A percentile compares a stretch with the other conserved stretches of the same genome.
Conservation (phyloP, 441 rosid species). For the Arabidopsis lyrata region DNA sequence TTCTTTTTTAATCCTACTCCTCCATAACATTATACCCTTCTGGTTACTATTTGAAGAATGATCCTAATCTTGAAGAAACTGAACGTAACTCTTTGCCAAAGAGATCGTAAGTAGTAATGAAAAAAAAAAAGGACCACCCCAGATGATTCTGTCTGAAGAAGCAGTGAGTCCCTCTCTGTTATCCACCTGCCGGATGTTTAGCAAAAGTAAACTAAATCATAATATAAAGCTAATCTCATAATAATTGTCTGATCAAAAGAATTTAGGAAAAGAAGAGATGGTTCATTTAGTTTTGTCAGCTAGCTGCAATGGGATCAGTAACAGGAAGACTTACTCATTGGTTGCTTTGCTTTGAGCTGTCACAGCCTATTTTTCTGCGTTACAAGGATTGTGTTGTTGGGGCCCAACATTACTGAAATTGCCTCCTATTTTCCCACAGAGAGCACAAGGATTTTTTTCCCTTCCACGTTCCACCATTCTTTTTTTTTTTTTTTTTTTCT, state of each 20-base stretch:
- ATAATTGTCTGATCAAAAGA: constrained; percentile 46
- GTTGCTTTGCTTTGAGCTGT: constrained; percentile 47
- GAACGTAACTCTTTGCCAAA: constrained; percentile 16
- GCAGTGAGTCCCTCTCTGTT: constrained; percentile 39
- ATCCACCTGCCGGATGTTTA: constrained; percentile 48
- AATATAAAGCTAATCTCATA: constrained; percentile 47
- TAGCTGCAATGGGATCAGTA: constrained; percentile 51
- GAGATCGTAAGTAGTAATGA: neutral
- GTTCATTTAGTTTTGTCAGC: constrained; percentile 46
- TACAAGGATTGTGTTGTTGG: constrained; percentile 44
- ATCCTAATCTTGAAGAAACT: constrained; percentile 8
- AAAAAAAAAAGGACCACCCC: neutral
- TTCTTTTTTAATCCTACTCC: neutral
- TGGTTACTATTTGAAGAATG: constrained; percentile 14
- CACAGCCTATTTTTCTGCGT: constrained; percentile 41
- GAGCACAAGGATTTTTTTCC: constrained; percentile 52
- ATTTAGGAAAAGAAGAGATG: constrained; percentile 39
- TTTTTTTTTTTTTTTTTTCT: constrained; percentile 23
- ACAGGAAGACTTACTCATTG: constrained; percentile 49
- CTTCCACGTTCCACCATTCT: constrained; percentile 51
- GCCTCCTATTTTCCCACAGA: constrained; percentile 49
- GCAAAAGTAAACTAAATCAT: constrained; percentile 43
- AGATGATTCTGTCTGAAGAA: constrained; percentile 36
- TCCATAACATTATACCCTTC: constrained; percentile 15
- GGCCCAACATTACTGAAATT: constrained; percentile 61